These are phyloP conservation scores for Dryas alaskensis DNA, from an alignment of 306 rosid species.

Conservation along the genomic window DNA sequence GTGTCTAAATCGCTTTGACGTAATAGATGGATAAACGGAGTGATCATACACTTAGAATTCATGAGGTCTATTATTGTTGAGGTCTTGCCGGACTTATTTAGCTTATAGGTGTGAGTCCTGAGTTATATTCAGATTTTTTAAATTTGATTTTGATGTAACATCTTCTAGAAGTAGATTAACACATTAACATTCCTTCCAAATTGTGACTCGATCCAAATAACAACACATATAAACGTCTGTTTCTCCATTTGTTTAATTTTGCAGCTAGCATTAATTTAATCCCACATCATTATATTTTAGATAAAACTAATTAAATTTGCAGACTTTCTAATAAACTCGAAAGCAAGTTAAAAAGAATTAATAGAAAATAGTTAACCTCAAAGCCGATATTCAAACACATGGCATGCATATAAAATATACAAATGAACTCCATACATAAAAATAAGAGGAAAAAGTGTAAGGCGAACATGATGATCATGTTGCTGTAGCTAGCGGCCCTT, in stretches of 20 bases:
- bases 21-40: too few relatives aligned
- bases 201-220: background rate
- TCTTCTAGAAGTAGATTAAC: slow-evolving; percentile 25
- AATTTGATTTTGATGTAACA: slow-evolving; percentile 5
- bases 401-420: slow-evolving; percentile 14
- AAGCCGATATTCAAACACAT: background rate
- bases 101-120: too few relatives aligned
- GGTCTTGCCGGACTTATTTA: background rate
- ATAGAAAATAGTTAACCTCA: background rate
- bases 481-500: background rate
- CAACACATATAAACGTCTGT: background rate
- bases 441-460: background rate
- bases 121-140: background rate
- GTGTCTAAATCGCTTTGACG: too few relatives aligned
- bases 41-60: too few relatives aligned
- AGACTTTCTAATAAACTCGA: background rate
- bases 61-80: too few relatives aligned
- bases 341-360: background rate
- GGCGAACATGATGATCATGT: background rate
- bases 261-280: background rate
- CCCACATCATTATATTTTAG: background rate
- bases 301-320: background rate
- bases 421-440: background rate
- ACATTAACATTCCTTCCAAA: background rate
- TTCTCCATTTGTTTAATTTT: background rate